A percentile compares a stretch with the other conserved stretches of the same genome.
Conservation (phyloP, 768 basidiomycete genomes). For the Hygrophorus pudorinus region DNA sequence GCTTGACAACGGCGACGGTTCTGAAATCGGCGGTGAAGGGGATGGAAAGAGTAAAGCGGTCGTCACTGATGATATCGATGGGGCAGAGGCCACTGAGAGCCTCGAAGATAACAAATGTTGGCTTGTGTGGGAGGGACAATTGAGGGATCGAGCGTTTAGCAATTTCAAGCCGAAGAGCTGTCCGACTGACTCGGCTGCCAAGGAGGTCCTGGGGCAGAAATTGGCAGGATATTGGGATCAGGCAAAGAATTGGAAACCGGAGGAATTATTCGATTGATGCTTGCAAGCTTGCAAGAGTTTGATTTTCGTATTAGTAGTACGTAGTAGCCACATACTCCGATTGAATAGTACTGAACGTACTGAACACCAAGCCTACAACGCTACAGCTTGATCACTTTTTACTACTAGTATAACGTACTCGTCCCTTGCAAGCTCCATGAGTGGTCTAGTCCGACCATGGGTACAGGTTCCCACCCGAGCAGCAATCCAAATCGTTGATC, state of each 20-base stretch:
- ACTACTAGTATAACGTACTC: too few species aligned
- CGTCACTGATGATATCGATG: constrained; percentile 16
- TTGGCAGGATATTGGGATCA: constrained; percentile 91
- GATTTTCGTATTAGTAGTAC: too few species aligned
- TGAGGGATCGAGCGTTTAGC: constrained; percentile 75
- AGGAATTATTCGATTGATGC: constrained; percentile 44
- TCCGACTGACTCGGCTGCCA: constrained; percentile 77
- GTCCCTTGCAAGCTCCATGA: too few species aligned
- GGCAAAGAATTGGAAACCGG: constrained; percentile 81
- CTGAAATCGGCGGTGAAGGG: constrained; percentile 19
- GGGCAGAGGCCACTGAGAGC: constrained; percentile 27
- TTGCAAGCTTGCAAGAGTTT: too few species aligned
- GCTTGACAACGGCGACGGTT: constrained; percentile 40
- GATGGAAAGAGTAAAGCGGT: constrained; percentile 19
- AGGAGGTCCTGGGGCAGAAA: constrained; percentile 78
- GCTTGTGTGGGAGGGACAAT: constrained; percentile 86
- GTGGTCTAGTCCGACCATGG: neutral
- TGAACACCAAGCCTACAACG: too few species aligned
- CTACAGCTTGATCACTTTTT: too few species aligned
- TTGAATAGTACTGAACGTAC: too few species aligned
- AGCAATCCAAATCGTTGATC: constrained; percentile 20
- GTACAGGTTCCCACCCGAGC: constrained; percentile 1
- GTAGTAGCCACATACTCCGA: too few species aligned
- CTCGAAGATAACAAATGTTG: constrained; percentile 84
- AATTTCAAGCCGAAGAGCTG: constrained; percentile 74